Conservation (phyloP, 495 filamentous ascomycete species). For the Parathielavia appendiculata region DNA sequence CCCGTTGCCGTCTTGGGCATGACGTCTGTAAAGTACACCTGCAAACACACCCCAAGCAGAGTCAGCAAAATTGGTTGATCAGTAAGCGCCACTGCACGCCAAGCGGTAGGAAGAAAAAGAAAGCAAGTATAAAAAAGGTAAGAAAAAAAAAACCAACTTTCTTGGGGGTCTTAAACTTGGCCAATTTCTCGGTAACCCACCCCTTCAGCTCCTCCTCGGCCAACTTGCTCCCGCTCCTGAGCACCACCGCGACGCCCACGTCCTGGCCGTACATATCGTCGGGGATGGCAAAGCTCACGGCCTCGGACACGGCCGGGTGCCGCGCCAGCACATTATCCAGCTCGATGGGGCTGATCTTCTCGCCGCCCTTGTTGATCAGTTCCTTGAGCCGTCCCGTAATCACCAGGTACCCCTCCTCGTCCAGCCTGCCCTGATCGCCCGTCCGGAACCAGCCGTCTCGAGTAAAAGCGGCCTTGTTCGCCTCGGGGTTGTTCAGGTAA, state of each 20-base stretch:
- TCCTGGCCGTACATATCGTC: slow-evolving; percentile 79
- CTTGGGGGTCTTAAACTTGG: slow-evolving; percentile 83
- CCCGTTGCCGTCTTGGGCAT: slow-evolving; percentile 92
- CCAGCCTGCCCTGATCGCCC: slow-evolving; percentile 73
- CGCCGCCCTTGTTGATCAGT: slow-evolving; percentile 77
- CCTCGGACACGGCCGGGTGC: slow-evolving; percentile 66
- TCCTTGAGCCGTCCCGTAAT: slow-evolving; percentile 82
- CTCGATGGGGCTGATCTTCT: slow-evolving; percentile 81
- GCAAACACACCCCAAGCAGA: slow-evolving; percentile 31
- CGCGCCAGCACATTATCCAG: slow-evolving; percentile 70
- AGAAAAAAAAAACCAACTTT: slow-evolving; percentile 45
- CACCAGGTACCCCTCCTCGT: slow-evolving; percentile 66
- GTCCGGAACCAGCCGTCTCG: slow-evolving; percentile 70
- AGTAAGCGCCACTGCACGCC: background rate
- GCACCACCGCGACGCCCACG: slow-evolving; percentile 67
- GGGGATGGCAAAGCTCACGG: slow-evolving; percentile 72
- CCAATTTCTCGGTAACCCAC: slow-evolving; percentile 62
- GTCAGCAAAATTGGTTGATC: background rate
- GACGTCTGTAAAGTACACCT: slow-evolving; percentile 70
- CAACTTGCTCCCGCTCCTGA: slow-evolving; percentile 55
- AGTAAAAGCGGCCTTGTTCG: slow-evolving; percentile 62
- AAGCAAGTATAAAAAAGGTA: too few relatives aligned
- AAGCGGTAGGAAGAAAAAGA: too few relatives aligned
- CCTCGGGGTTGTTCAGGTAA: slow-evolving; percentile 73
- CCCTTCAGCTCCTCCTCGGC: slow-evolving; percentile 54